Evolutionary conservation across 2,329 filamentous ascomycete species (phyloP).

Genomic region (Hypomyces perniciosus): DNA sequence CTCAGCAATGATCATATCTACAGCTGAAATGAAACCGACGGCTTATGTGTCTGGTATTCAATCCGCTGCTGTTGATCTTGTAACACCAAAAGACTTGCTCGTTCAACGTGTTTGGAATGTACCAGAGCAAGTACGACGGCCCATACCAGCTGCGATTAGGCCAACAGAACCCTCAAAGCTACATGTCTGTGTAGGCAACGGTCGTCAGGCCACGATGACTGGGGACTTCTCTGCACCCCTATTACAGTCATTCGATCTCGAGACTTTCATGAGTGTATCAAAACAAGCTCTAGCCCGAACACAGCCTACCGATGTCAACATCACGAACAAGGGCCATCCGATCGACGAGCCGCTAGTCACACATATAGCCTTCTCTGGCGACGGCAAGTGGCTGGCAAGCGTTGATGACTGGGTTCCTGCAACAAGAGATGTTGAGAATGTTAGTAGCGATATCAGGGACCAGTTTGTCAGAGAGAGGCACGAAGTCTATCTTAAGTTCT

Average conservation of each 20-base stretch:
- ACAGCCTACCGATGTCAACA: slow-evolving; percentile 75
- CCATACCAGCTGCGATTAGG: slow-evolving; percentile 56
- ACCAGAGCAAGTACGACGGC: slow-evolving; percentile 37
- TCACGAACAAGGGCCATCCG: slow-evolving; percentile 62
- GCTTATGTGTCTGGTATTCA: slow-evolving; percentile 83
- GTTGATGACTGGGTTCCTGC: slow-evolving; percentile 87
- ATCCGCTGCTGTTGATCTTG: slow-evolving; percentile 46
- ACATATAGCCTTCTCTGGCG: slow-evolving; percentile 66
- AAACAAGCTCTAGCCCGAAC: slow-evolving; percentile 86
- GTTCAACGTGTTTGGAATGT: slow-evolving; percentile 47
- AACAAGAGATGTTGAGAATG: slow-evolving; percentile 55
- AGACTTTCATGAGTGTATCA: slow-evolving; percentile 68
- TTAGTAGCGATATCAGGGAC: slow-evolving; percentile 30
- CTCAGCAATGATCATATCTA: slow-evolving; percentile 83
- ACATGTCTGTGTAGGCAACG: slow-evolving; percentile 61
- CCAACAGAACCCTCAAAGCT: slow-evolving; percentile 58
- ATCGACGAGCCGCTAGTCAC: slow-evolving; percentile 75
- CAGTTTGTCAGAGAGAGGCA: slow-evolving; percentile 47
- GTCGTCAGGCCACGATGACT: slow-evolving; percentile 51
- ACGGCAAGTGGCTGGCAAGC: slow-evolving; percentile 86
- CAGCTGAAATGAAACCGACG: slow-evolving; percentile 78
- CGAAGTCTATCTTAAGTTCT: slow-evolving; percentile 87
- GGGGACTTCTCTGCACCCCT: slow-evolving; percentile 47
- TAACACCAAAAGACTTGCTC: slow-evolving; percentile 45
- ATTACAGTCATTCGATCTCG: slow-evolving; percentile 84